Evolutionary conservation across 441 rosid species (phyloP).

Genomic region (Isatis lusitanica): DNA sequence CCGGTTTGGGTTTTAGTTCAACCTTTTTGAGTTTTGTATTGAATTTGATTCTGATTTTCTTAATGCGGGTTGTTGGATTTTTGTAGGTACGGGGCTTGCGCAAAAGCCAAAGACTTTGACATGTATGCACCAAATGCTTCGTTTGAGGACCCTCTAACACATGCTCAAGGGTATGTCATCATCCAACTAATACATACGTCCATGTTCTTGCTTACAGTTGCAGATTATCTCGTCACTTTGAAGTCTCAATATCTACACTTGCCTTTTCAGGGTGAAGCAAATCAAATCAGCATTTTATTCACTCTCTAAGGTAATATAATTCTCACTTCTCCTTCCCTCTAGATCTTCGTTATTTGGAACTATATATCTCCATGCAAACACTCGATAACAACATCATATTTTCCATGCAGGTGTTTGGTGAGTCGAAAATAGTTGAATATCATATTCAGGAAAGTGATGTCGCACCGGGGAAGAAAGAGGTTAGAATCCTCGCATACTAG

Average conservation of each 20-base stretch:
- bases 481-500: conserved; percentile 24
- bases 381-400: background rate
- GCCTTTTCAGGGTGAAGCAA: conserved; percentile 67
- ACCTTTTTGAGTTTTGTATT: too few species aligned
- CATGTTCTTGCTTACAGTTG: background rate
- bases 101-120: conserved; percentile 66
- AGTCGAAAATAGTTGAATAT: conserved; percentile 74
- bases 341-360: background rate
- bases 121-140: conserved; percentile 79
- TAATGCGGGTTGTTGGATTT: background rate
- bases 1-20: too few species aligned
- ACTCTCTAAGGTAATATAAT: conserved; percentile 56
- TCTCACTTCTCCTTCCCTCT: background rate
- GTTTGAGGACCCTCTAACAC: conserved; percentile 88
- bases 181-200: background rate
- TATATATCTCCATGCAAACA: background rate
- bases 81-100: conserved; percentile 68
- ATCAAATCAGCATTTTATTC: conserved; percentile 94
- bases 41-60: too few species aligned
- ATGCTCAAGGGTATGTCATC: conserved; percentile 69
- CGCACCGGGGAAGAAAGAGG: conserved; percentile 66
- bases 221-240: background rate
- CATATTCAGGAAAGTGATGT: conserved; percentile 48
- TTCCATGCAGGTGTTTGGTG: conserved; percentile 56
- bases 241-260: background rate